Evolutionary conservation across 768 basidiomycete genomes (phyloP), one percentile per base, ranked within the genome.

Genomic region (Pulveroboletus sp.): DNA sequence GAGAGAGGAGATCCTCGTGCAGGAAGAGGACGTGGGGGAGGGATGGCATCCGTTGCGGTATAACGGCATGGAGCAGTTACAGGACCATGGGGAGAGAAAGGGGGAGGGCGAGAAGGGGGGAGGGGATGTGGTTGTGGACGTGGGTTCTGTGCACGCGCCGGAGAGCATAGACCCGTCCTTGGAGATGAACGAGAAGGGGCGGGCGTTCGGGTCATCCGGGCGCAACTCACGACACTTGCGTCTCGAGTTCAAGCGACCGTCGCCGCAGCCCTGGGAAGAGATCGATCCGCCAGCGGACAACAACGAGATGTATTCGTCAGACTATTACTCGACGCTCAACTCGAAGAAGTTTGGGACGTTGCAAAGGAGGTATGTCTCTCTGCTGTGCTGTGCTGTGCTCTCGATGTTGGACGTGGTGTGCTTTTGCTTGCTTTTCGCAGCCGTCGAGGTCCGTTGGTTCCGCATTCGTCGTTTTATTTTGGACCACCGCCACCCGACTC

Each of bases 381-480:
- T 27, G n/a, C n/a, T n/a, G n/a, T n/a, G n/a, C n/a, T n/a, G 31
- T 35, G 21, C 33, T 14, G 31, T 47, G 6, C 2, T 30, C 2
- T 40, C 32, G 32, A 45, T 54, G 17, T 43, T 51, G 36, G 39
- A 45, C n/a, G 39, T 47, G 38, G 3, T 21, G 21, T 21, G 2
- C 21, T 26, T 30, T 14, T 69, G 39, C 63, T 67, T 66, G 2
- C 6, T 42, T 64, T 59, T 64, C 21, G 27, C 30, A 68, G 67
- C 11, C 63, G 50, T 46, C 58, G 42, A 59, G 78, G 79, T 37
- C 70, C 78, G 3, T 61, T 79, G 48, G 80, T 86, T 57, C 90
- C 90, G 27, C 82, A 82, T 54, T 92, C 90, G 0, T 79, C 87
- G 21, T 93, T 92, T 69, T 89, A 89, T 65, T 86, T 84, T 65